Base-by-base conservation (phyloP, 176 grass and related monocot genomes). In the Elaeis guineensis region DNA sequence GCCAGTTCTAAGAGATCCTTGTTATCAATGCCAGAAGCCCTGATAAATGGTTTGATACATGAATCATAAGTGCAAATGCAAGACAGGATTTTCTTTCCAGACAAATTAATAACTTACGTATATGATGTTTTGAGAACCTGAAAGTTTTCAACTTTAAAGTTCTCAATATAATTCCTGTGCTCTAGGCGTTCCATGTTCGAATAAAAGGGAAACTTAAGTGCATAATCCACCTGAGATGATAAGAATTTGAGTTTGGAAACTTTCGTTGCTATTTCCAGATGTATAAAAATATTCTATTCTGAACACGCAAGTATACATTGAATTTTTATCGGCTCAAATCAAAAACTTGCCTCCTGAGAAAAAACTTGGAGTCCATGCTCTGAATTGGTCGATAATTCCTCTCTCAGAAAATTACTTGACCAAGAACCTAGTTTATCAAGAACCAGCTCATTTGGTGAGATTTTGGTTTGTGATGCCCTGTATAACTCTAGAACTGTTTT, bases 151-250 rank as follows among this genome's bases (percentile, higher is more conserved):
- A 17, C 17, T 62, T 79, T 66, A 63, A 90, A 81, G 61, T 62
- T 48, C 77, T 96, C 86, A 19, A 96, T 95, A 63, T 66, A 79
- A 69, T 74, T 76, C 69, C 71, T 95, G 63, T 95, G 90, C 49
- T 82, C 77, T 44, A 95, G 60, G 19, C 83, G 77, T 44, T 95
- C 90, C 67, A 95, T 49, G 58, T 74, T 80, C 24, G 75, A 25
- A 50, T 77, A 95, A 52, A 84, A 86, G 16, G 86, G 90, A 79
- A 68, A 87, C 1, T 77, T 74, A 2, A 95, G 71, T 62, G 68
- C 54, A 71, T 90, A 64, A 0, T 90, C 80, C 57, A 84, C 75
- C 90, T 90, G 69, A 68, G 73, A 85, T n/a, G 22, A 32, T 1
- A 64, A 24, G 65, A 64, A 6, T 17, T 44, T 77, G 30, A 72